Percentiles rank a stretch among this genome's conserved stretches.
These are phyloP conservation scores for Pelargonium nanum DNA, from an alignment of 345 rosid genomes.

Conservation along the genomic window DNA sequence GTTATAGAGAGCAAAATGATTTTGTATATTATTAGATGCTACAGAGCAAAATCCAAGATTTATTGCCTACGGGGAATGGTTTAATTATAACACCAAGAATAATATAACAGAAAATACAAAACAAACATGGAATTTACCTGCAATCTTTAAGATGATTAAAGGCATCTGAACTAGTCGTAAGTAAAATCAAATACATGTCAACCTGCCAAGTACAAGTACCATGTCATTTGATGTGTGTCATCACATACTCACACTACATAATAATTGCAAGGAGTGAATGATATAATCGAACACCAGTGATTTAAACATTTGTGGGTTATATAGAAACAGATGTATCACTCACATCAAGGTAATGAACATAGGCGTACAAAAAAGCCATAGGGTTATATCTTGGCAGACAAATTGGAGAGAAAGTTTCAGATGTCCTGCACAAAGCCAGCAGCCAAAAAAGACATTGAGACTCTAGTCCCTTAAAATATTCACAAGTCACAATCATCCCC, in stretches of 20 bases:
- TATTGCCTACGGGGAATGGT: background rate
- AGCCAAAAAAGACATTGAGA: background rate
- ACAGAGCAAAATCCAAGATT: background rate
- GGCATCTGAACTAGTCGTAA: conserved; percentile 91
- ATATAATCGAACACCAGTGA: background rate
- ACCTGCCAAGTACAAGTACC: conserved; percentile 38
- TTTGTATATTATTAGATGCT: too few relatives aligned
- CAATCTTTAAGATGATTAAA: conserved; percentile 97
- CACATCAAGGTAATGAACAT: conserved; percentile 91
- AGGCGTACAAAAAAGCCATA: conserved; percentile 85
- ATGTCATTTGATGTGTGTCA: conserved; percentile 5
- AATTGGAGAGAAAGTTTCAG: conserved; percentile 95
- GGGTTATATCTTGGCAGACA: conserved; percentile 98
- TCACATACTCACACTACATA: background rate
- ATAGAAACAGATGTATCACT: conserved; percentile 25
- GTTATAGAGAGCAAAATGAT: background rate
- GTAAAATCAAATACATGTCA: conserved; percentile 82
- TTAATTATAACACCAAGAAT: background rate
- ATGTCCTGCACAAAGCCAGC: conserved; percentile 53
- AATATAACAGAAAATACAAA: background rate
- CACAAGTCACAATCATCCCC: background rate
- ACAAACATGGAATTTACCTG: conserved; percentile 38
- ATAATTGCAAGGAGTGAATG: background rate
- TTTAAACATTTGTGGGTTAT: background rate
- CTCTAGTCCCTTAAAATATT: background rate